phyloP scores from a whole-genome alignment of 2,329 filamentous ascomycete genomes.

The Alternaria infectoria region DNA sequence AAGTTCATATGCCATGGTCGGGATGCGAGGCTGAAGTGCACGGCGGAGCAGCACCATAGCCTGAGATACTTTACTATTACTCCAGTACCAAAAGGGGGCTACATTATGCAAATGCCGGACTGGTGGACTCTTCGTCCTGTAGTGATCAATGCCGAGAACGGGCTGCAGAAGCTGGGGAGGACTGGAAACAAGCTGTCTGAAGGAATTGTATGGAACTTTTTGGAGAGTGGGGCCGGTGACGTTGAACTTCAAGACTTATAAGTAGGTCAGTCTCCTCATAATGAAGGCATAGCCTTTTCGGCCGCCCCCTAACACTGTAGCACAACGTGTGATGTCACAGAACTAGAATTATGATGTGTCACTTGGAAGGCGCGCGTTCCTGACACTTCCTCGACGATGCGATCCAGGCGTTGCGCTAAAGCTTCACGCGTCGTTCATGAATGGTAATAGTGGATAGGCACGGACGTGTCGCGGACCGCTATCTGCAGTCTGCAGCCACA shows the following conservation, averaged over 20 bases:
- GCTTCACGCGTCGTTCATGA: neutral
- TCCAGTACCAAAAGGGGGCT: slow-evolving; percentile 11
- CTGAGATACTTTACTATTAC: slow-evolving; percentile 13
- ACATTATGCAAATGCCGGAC: slow-evolving; percentile 20
- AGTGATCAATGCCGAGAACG: slow-evolving; percentile 6
- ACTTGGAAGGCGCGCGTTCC: neutral
- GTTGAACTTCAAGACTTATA: neutral
- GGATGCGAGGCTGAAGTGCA: slow-evolving; percentile 10
- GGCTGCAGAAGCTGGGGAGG: slow-evolving; percentile 6
- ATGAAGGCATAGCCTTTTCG: neutral
- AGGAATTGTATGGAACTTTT: slow-evolving; percentile 14
- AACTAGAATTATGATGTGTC: neutral
- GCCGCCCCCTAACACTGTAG: neutral
- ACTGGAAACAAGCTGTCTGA: slow-evolving; percentile 12
- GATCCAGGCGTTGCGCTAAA: slow-evolving; percentile 1
- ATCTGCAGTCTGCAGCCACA: slow-evolving; percentile 16
- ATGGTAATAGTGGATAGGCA: slow-evolving; percentile 3
- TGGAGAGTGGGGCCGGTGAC: neutral
- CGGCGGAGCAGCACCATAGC: neutral
- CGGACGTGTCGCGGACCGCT: slow-evolving; percentile 14
- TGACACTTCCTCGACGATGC: neutral
- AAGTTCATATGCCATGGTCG: slow-evolving; percentile 11
- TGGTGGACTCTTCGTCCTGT: slow-evolving; percentile 16
- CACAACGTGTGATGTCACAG: neutral
- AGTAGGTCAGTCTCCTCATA: neutral